Evolutionary conservation across 2,329 filamentous ascomycete species (phyloP), one percentile per base, ranked within the genome.

Genomic region (Plenodomus lindquistii): DNA sequence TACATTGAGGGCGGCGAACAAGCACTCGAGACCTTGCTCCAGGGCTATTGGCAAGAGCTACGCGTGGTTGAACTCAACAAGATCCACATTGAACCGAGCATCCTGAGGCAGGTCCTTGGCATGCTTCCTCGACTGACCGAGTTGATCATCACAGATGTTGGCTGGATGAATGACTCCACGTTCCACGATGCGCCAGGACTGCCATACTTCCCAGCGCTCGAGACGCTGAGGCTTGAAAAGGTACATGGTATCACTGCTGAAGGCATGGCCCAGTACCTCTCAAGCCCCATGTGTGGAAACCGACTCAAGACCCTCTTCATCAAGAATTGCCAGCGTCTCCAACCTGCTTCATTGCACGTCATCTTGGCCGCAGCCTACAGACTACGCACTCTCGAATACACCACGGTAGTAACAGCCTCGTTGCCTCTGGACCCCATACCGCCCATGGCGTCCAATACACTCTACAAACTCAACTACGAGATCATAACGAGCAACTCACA

Each of bases 381-480:
- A 10, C 78, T 91, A 11, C 78, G 77, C 45, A 82, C 84, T 9
- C 75, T 89, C 21, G 77, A 80, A 2, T 79, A 87, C 46, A 76
- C 75, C 35, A 79, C 83, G 49, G 78, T 77, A 16, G 81, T 87
- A 2, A 70, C 78, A 1, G 77, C 78, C 16, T 79, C 81, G 0
- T 81, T 88, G 48, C 81, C 83, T 2, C 68, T 80, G 19, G 77
- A 81, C 43, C 75, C 75, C 18, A 66, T 87, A 2, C 86, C 85
- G 1, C 84, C 85, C 0, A 75, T 97, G 42, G 73, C 81, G 6
- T 95, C 90, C 2, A 77, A 75, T 44, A 86, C 85, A 15, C 81
- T 97, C 17, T 76, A 79, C 57, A 87, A 84, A 2, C 77, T 97
- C 13, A 87, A 93, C 60, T 97, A 86, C 67, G 93, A 97, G 72